These are phyloP conservation scores for Albophoma yamanashiensis DNA, from an alignment of 2,329 filamentous ascomycete genomes.

Conservation along the genomic window DNA sequence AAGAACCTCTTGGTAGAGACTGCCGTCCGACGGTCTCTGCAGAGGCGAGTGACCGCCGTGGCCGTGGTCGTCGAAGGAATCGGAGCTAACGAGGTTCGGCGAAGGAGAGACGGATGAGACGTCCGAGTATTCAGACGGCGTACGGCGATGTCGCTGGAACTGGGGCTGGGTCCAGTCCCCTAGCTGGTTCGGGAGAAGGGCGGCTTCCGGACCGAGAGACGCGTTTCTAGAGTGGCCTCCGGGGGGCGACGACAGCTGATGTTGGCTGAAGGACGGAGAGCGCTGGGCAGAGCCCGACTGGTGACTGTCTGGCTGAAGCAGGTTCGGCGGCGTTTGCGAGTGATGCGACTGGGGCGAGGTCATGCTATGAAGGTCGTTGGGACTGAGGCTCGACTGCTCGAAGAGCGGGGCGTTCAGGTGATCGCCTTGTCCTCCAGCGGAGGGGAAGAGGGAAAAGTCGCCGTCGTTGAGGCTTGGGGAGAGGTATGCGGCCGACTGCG, in stretches of 20 bases:
- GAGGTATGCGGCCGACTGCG: constrained; percentile 33
- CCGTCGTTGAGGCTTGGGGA: constrained; percentile 39
- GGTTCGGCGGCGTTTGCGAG: constrained; percentile 44
- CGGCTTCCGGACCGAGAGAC: constrained; percentile 47
- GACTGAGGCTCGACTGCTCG: constrained; percentile 32
- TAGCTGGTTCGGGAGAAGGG: constrained; percentile 41
- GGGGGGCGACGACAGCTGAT: constrained; percentile 42
- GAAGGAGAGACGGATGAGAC: constrained; percentile 79
- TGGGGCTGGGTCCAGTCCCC: constrained; percentile 43
- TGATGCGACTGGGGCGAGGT: constrained; percentile 43
- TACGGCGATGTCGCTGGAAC: constrained; percentile 75
- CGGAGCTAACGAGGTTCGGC: constrained; percentile 67
- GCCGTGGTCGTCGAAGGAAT: constrained; percentile 64
- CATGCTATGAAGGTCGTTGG: constrained; percentile 41
- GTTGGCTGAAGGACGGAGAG: constrained; percentile 45
- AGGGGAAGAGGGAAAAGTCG: constrained; percentile 57
- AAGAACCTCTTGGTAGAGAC: constrained; percentile 67
- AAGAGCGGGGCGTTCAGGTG: constrained; percentile 55
- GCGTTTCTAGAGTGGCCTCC: constrained; percentile 42
- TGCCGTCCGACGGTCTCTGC: constrained; percentile 60
- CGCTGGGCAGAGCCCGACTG: constrained; percentile 39
- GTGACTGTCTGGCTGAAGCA: constrained; percentile 38
- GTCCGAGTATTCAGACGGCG: constrained; percentile 86
- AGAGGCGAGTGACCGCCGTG: constrained; percentile 67
- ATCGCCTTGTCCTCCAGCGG: constrained; percentile 38